phyloP scores from a whole-genome alignment of 1,284 basidiomycete species.

The Puccinia horiana region DNA sequence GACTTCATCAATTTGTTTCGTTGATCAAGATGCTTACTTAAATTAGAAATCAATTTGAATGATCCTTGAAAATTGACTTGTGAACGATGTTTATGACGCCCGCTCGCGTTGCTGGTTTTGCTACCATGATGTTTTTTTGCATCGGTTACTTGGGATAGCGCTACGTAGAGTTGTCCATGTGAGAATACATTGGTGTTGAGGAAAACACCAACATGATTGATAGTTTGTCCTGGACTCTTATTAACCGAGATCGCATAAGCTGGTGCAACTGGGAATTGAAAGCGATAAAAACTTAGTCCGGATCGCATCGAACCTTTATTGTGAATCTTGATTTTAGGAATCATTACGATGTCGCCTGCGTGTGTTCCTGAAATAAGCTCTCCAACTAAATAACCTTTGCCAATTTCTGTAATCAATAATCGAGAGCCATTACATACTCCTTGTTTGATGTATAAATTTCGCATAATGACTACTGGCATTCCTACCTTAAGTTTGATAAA shows the following conservation, averaged over 20 bases:
- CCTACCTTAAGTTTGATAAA: background rate
- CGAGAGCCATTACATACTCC: slow-evolving; percentile 14
- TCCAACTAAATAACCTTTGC: background rate
- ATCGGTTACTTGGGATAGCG: too few species aligned
- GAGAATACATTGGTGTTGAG: background rate
- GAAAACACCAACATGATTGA: background rate
- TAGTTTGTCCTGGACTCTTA: background rate
- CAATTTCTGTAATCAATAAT: background rate
- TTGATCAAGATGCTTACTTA: too few species aligned
- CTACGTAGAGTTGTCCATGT: too few species aligned
- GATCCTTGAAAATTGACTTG: too few species aligned
- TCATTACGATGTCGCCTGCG: background rate
- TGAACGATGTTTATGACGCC: too few species aligned
- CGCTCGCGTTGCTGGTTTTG: too few species aligned
- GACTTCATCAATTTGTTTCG: too few species aligned
- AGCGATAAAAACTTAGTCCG: background rate
- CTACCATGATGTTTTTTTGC: too few species aligned
- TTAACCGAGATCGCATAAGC: background rate
- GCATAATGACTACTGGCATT: background rate
- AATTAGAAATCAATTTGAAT: too few species aligned
- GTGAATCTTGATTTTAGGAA: background rate
- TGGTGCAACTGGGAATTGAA: background rate
- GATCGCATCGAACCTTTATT: background rate
- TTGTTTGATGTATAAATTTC: background rate
- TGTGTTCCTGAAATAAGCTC: background rate